Evolutionary conservation across 2,329 filamentous ascomycete species (phyloP), one percentile per base, ranked within the genome.

Genomic region (Colletotrichum incanum): DNA sequence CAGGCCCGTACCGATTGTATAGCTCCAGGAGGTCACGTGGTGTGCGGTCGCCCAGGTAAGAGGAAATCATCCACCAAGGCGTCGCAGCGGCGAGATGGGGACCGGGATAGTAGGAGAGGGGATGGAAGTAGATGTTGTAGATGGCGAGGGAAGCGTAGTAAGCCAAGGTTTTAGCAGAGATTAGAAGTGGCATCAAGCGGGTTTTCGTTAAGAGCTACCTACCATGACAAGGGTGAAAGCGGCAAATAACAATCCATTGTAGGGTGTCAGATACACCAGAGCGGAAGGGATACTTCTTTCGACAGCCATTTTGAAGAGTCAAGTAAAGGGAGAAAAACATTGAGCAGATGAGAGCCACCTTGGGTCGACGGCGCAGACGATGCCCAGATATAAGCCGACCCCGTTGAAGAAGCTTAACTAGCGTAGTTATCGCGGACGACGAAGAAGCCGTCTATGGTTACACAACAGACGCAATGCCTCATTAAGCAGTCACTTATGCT

Each of bases 1-100:
- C 80, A 1, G 80, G 79, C 6, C 86, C 86, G 71, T 85, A 85
- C 41, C 77, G 73, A 7, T 79, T 73, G 74, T 85, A 84, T 12
- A 85, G 75, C 6, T 74, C 73, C 20, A 76, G 75, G 31, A 80
- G 65, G 58, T 78, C 75, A 2, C 76, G 62, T 12, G 72, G 75
- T 28, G 79, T 78, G 31, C 65, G 58, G 75, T 66, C 39, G 34
- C 63, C 31, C 9, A 64, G 37, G 45, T 49, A 55, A 6, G 62
- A 50, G 8, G 18, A 58, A 1, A 52, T 8, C n/a, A 55, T 55
- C 70, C 52, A 77, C 43, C 12, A 47, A 18, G 50, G 71, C 61
- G 16, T 66, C 67, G 45, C 68, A 16, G 54, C 54, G 5, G 64
- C 64, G 23, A 66, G 34, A 12, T 43, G 64, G 16, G 80, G 80